Percentiles rank a stretch among this genome's conserved stretches.
These are phyloP conservation scores for Akanthomyces lecanii DNA, from an alignment of 2,329 filamentous ascomycete species.

Conservation along the genomic window DNA sequence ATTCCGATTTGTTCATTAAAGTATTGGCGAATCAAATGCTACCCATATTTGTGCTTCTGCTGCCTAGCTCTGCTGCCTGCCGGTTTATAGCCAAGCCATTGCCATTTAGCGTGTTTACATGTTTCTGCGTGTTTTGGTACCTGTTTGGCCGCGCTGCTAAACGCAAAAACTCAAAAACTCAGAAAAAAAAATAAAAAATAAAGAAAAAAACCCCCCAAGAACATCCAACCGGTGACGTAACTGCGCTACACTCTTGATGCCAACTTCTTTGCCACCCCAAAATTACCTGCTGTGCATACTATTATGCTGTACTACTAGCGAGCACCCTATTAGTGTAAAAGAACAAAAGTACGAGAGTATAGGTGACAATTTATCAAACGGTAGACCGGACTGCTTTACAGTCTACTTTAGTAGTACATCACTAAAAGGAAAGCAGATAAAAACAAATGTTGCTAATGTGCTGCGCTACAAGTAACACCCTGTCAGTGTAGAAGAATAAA, in stretches of 20 bases:
- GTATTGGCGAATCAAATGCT: background rate
- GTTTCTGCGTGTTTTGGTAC: background rate
- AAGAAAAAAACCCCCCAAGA: too few species aligned
- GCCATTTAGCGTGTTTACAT: background rate
- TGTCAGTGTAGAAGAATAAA: background rate
- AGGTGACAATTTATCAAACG: too few species aligned
- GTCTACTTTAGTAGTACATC: too few species aligned
- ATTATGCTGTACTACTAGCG: too few species aligned
- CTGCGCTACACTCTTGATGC: background rate
- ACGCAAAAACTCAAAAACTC: background rate
- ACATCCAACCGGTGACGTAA: background rate
- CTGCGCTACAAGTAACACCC: background rate
- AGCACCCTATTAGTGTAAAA: too few species aligned
- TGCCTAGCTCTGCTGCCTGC: background rate
- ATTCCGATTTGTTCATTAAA: background rate
- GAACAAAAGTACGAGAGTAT: too few species aligned
- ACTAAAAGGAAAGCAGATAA: too few species aligned
- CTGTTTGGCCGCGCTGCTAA: background rate
- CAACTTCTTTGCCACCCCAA: background rate
- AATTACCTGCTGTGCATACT: background rate
- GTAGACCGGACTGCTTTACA: too few species aligned
- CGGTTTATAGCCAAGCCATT: too few species aligned
- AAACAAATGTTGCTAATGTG: background rate
- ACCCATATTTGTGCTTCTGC: background rate
- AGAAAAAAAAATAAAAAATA: background rate